phyloP scores from a whole-genome alignment of 306 rosid genomes.

The Clitoria ternatea region DNA sequence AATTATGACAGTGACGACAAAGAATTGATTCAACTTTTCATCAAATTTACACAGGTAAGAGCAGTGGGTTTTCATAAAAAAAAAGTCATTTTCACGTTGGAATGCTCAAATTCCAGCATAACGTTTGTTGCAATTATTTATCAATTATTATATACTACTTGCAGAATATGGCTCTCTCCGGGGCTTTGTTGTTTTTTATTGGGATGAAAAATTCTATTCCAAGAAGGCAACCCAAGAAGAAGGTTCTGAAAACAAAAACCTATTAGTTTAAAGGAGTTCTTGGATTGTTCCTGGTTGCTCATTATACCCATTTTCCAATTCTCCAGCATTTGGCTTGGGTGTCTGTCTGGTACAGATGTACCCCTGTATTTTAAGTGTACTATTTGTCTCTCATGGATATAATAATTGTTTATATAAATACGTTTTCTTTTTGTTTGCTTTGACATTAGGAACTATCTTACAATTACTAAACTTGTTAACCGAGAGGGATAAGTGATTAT shows the following conservation, averaged over 20 bases:
- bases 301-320: constrained; percentile 11
- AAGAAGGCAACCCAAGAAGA: constrained; percentile 54
- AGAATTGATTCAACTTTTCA: constrained; percentile 41
- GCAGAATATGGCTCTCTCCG: constrained; percentile 65
- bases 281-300: constrained; percentile 13
- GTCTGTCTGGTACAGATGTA: constrained; percentile 21
- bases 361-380: background rate
- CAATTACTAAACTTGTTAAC: constrained; percentile 15
- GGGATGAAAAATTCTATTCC: constrained; percentile 66
- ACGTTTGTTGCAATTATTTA: constrained; percentile 15
- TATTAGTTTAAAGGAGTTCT: constrained; percentile 30
- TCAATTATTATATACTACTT: constrained; percentile 9
- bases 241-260: constrained; percentile 51
- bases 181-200: constrained; percentile 61
- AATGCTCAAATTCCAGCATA: background rate
- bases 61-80: background rate
- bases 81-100: background rate
- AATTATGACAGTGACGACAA: constrained; percentile 43
- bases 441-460: constrained; percentile 29
- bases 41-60: constrained; percentile 52
- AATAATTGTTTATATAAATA: constrained; percentile 8
- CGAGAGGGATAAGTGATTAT: background rate
- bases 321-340: constrained; percentile 16
- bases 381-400: background rate
- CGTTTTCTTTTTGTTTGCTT: background rate